Evolutionary conservation across 2,329 filamentous ascomycete genomes (phyloP), one percentile per base, ranked within the genome.

Genomic region (Myriosclerotinia duriaeana): DNA sequence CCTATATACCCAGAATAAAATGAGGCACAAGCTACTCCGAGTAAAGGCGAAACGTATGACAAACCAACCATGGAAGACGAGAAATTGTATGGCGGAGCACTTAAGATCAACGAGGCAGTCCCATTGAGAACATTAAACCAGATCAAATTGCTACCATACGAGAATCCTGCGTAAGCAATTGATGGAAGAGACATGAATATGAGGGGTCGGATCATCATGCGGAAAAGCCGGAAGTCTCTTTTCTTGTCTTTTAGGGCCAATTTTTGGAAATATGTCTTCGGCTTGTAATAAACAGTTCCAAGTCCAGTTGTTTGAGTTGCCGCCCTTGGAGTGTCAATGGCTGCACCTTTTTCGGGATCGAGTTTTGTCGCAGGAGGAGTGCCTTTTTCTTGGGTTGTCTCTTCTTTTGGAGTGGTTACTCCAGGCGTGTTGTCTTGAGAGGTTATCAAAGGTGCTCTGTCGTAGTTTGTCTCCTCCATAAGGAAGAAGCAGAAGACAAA

Each of bases 391-490:
- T 44, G 48, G 12, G 42, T 6, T 11, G 34, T 52, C 5, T n/a
- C 61, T 58, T 68, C 68, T 46, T 66, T 68, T 40, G 67, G 68
- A 5, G 67, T 72, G 30, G 30, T 44, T 14, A 44, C 67, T 26
- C 60, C 67, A 20, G 66, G 65, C 22, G 66, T 70, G 8, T 65
- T 46, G 5, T 17, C 50, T 20, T 55, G 40, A 2, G 64, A 56
- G 4, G 34, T 34, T 5, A 64, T 63, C 53, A 68, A 26, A 7
- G 69, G 67, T 8, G 53, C 65, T n/a, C 73, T 70, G 48, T 74
- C 69, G 63, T 72, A 75, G n/a, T 73, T 87, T 6, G 85, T 86
- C 74, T 87, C 85, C 74, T 87, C 85, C 78, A 86, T 81, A 73
- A 83, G 81, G 71, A 87, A 83, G 76, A 85, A 86, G 1, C 83